Evolutionary conservation across 176 grass and related monocot genomes (phyloP).

Genomic region (Zoysia pacifica): DNA sequence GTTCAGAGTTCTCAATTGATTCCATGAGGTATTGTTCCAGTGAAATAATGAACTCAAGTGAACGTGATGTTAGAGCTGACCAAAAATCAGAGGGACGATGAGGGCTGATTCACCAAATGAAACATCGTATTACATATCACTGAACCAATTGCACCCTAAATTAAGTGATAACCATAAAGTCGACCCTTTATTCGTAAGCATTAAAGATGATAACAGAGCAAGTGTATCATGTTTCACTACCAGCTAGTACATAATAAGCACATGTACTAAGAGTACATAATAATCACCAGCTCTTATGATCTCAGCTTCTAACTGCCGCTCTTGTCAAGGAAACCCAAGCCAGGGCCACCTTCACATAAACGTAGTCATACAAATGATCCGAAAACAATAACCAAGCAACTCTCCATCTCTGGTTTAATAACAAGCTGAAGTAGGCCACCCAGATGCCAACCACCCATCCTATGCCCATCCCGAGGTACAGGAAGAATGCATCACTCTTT

Average conservation of each 20-base stretch:
- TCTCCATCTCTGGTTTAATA: constrained; percentile 38
- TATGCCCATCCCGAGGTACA: constrained; percentile 20
- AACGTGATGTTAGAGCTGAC: too few relatives aligned
- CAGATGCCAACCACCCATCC: constrained; percentile 31
- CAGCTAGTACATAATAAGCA: neutral
- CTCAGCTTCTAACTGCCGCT: neutral
- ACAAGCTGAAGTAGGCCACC: constrained; percentile 23
- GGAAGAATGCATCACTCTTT: neutral
- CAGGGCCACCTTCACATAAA: constrained; percentile 24
- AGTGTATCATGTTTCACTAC: too few relatives aligned
- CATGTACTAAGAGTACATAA: neutral
- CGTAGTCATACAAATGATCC: constrained; percentile 34
- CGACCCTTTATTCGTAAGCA: neutral
- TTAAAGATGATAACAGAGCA: neutral
- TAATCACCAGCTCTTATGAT: neutral
- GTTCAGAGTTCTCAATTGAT: too few relatives aligned
- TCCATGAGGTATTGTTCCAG: too few relatives aligned
- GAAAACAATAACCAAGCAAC: constrained; percentile 19
- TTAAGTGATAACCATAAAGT: too few relatives aligned
- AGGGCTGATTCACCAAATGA: too few relatives aligned
- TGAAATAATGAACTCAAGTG: too few relatives aligned
- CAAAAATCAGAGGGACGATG: too few relatives aligned
- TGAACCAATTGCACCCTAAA: too few relatives aligned
- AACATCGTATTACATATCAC: too few relatives aligned
- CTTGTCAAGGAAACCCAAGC: neutral